Evolutionary conservation across 2,329 filamentous ascomycete genomes (phyloP), one percentile per base, ranked within the genome.

Genomic region (Phyllosticta paracitricarpa): DNA sequence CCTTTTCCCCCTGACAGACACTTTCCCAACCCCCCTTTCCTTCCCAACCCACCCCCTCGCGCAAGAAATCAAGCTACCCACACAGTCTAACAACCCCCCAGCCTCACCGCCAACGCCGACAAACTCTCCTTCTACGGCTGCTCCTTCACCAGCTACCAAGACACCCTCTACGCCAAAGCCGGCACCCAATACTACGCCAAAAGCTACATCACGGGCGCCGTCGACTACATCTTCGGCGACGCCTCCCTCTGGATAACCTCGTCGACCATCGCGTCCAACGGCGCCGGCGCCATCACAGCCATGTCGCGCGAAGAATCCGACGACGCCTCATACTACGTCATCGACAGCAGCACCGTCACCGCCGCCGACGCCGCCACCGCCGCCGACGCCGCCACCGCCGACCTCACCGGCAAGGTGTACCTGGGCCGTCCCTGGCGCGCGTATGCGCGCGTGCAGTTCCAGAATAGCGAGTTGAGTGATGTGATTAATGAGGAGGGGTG

Each of bases 401-500:
- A 35, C 52, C 19, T 61, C 19, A 60, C 61, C 6, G 73, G 74
- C 8, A 72, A 76, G 9, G 70, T 63, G 5, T 82, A 78, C 59
- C 77, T 84, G 24, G 81, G 82, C 4, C 76, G 81, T 2, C 81
- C 81, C 24, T 84, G 81, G 79, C 68, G 74, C 33, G 71, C 76
- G 59, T 82, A 78, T 62, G 76, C 81, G 9, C 71, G 78, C n/a
- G 80, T 83, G 17, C 74, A 77, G 10, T 77, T 82, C 69, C 81
- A 83, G 69, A 72, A 76, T 57, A 81, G 80, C 0, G 68, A 68
- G 33, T 73, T 88, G 71, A 77, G 75, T 8, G 71, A 73, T 25
- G 82, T 87, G 22, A 79, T 88, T 66, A 85, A 86, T 66, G 63
- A 76, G 1, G 79, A 79, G 0, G 85, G 85, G 0, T 88, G 85